Evolutionary conservation across 2,329 filamentous ascomycete genomes (phyloP).

Genomic region (Trichoderma atrobrunneum): DNA sequence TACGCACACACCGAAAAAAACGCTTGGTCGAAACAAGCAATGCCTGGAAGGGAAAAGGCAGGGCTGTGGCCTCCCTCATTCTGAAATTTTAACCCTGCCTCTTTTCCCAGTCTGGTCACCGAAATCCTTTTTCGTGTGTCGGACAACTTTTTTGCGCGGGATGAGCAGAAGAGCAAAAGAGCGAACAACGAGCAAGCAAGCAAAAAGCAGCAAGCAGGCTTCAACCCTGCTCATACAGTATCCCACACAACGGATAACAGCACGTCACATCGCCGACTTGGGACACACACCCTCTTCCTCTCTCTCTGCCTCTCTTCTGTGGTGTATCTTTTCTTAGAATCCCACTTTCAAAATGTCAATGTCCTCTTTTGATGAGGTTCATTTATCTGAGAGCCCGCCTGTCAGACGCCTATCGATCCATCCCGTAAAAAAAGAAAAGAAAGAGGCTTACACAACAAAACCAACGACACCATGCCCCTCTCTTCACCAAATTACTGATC

Average conservation of each 20-base stretch:
- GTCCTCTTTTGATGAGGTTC: background rate
- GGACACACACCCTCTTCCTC: background rate
- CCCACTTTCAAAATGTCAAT: background rate
- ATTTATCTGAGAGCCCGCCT: background rate
- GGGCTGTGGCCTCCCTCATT: background rate
- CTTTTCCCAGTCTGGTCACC: background rate
- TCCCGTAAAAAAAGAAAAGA: background rate
- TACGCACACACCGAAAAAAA: background rate
- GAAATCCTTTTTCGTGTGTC: background rate
- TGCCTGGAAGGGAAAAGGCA: background rate
- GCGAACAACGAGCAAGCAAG: background rate
- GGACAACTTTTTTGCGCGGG: background rate
- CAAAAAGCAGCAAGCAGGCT: background rate
- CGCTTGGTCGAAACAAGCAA: background rate
- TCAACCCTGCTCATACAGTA: background rate
- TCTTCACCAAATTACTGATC: background rate
- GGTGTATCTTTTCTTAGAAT: background rate
- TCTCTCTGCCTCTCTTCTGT: background rate
- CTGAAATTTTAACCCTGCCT: background rate
- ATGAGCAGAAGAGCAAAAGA: background rate
- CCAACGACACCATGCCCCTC: background rate
- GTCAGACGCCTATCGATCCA: conserved; percentile 18
- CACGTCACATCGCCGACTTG: conserved; percentile 4
- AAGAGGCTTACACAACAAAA: background rate
- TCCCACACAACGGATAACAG: background rate